phyloP scores from a whole-genome alignment of 2,329 filamentous ascomycete species.

The Exophiala mesophila region DNA sequence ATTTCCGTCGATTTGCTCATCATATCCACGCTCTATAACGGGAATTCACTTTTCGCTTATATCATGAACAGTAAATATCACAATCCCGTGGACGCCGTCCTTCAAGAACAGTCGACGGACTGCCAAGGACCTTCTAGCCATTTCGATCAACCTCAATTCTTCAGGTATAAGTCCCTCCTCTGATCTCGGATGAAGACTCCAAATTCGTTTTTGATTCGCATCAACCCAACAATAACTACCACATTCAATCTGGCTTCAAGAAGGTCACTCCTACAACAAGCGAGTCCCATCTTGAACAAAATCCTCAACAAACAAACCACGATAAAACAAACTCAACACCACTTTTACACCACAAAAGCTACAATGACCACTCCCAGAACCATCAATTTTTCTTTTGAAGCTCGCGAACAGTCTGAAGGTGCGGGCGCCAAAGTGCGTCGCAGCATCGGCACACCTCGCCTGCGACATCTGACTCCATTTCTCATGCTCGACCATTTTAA shows the following conservation, averaged over 20 bases:
- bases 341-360: conserved; percentile 29
- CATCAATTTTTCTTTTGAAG: conserved; percentile 78
- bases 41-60: too few relatives aligned
- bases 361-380: conserved; percentile 66
- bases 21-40: too few relatives aligned
- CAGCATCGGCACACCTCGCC: conserved; percentile 75
- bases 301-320: conserved; percentile 7
- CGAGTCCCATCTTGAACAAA: conserved; percentile 8
- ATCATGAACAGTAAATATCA: too few relatives aligned
- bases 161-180: conserved; percentile 18
- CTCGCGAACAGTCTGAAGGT: conserved; percentile 80
- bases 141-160: conserved; percentile 4
- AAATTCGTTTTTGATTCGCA: conserved; percentile 19
- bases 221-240: conserved; percentile 7
- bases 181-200: conserved; percentile 12
- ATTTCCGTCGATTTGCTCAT: neutral
- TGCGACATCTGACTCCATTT: conserved; percentile 86
- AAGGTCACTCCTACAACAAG: conserved; percentile 17
- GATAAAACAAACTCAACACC: conserved; percentile 6
- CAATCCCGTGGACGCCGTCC: too few relatives aligned
- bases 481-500: conserved; percentile 94
- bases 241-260: conserved; percentile 11
- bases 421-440: conserved; percentile 81
- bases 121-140: conserved; percentile 15
- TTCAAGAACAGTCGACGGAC: neutral